Base-by-base conservation (phyloP, 192 early-diverging fungal genomes). In the Coemansia sp. region DNA sequence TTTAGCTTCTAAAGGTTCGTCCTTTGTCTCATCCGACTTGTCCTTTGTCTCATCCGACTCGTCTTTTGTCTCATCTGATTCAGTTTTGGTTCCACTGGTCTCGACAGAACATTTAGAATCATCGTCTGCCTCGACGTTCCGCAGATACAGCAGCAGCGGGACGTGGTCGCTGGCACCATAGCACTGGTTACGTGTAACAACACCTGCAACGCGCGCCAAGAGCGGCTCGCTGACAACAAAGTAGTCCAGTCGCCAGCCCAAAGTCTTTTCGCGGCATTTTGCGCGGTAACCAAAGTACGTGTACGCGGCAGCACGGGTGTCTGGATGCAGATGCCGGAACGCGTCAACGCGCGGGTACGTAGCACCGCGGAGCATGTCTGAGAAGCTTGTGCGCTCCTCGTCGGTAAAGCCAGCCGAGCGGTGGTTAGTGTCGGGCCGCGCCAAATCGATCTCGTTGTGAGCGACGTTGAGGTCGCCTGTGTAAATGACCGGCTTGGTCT, bases 91-190 rank as follows among this genome's bases (percentile, higher is more conserved):
- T 3, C 28, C 28, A 5, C 6, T 31, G 28, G n/a, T 12, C 42
- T 12, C 42, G 12, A 15, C 42, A n/a, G 42, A 44, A 8, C 50
- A 18, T 24, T 11, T 40, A 9, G 38, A 18, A 37, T 51, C 38
- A 9, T 14, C 23, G 2, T 8, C 51, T 49, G 11, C 42, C 44
- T 47, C 58, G 24, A 5, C 17, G 59, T 50, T 28, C 21, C 47
- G 59, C 47, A 89, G 62, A 21, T 82, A 71, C 46, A 93, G 48
- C 37, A 89, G 84, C 42, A 95, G 57, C 20, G 93, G 93, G 10
- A 92, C 86, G 71, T 95, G 93, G 63, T 95, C 93, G 79, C 91
- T 92, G 18, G 92, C 91, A 4, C 93, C 93, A 68, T 92, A 95
- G 49, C 83, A 85, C 61, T 92, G 76, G 46, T 90, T 85, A 25